Conservation (phyloP, 768 basidiomycete genomes). For the Goffeauzyma gilvescens region DNA sequence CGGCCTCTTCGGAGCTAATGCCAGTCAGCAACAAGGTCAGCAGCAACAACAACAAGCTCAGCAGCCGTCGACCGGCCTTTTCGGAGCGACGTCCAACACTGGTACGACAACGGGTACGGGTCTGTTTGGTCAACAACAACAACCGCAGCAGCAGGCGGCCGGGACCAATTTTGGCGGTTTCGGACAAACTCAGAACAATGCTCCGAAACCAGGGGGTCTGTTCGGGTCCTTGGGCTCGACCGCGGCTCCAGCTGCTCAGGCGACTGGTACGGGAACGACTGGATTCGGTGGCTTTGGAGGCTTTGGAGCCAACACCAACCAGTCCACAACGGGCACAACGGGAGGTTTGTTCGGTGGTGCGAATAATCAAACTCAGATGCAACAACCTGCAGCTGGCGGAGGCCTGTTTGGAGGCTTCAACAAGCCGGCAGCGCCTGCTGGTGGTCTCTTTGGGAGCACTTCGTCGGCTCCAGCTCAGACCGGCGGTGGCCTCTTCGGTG, state of each 20-base stretch:
- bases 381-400: slow-evolving; percentile 19
- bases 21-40: slow-evolving; percentile 10
- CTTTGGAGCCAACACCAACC: no score
- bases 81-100: slow-evolving; percentile 17
- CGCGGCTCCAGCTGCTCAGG: slow-evolving; percentile 1
- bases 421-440: slow-evolving; percentile 14
- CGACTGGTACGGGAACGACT: background rate
- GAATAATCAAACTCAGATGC: slow-evolving; percentile 15
- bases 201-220: slow-evolving; percentile 4
- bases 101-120: slow-evolving; percentile 13
- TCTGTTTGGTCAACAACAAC: slow-evolving; percentile 25
- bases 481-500: slow-evolving; percentile 25
- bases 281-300: no score
- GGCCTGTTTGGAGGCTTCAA: slow-evolving; percentile 23
- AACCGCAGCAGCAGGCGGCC: slow-evolving; percentile 31
- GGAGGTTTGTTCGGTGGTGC: no score
- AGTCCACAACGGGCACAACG: no score
- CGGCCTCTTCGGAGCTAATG: slow-evolving; percentile 2
- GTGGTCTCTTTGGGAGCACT: slow-evolving; percentile 15
- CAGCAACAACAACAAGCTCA: slow-evolving; percentile 15
- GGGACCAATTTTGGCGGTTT: no score
- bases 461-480: slow-evolving; percentile 15
- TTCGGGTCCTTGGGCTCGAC: slow-evolving; percentile 14
- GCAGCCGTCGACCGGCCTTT: slow-evolving; percentile 25
- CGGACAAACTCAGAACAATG: slow-evolving; percentile 6